These are phyloP conservation scores for Dicorynia guianensis DNA, from an alignment of 306 rosid genomes.

Conservation along the genomic window DNA sequence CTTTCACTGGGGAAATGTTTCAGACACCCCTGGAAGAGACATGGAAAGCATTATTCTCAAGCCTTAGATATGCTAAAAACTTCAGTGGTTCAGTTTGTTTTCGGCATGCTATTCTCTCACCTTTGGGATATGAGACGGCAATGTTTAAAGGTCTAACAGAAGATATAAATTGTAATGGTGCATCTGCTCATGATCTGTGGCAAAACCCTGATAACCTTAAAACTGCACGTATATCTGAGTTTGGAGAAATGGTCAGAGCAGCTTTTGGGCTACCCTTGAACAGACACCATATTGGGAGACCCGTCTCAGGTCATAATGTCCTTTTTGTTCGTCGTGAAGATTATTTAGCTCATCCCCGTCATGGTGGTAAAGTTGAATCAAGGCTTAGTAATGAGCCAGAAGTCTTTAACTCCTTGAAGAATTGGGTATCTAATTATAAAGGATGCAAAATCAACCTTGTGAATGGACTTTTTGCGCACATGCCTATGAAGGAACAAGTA, in stretches of 20 bases:
- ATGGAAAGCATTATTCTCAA: constrained; percentile 87
- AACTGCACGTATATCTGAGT: constrained; percentile 92
- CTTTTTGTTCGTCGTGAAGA: constrained; percentile 96
- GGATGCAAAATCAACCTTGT: constrained; percentile 81
- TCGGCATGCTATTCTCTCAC: constrained; percentile 86
- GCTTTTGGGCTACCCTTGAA: constrained; percentile 72
- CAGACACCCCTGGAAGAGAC: constrained; percentile 94
- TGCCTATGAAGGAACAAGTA: constrained; percentile 98
- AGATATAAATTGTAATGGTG: constrained; percentile 69
- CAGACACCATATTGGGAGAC: constrained; percentile 51
- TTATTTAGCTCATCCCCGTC: constrained; percentile 97
- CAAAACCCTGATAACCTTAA: constrained; percentile 66
- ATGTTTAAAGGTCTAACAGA: constrained; percentile 81
- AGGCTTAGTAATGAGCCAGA: constrained; percentile 84
- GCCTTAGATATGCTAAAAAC: constrained; percentile 84
- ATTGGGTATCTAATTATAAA: constrained; percentile 63
- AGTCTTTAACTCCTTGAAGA: constrained; percentile 69
- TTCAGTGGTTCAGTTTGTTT: constrained; percentile 84
- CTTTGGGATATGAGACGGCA: constrained; percentile 90
- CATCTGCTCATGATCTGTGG: constrained; percentile 76
- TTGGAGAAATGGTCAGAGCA: constrained; percentile 91
- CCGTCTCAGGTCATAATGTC: constrained; percentile 60
- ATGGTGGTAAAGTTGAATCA: constrained; percentile 83
- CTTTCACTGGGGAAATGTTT: constrained; percentile 36
- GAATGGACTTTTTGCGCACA: constrained; percentile 93